Evolutionary conservation across 768 basidiomycete species (phyloP), one percentile per base, ranked within the genome.

Genomic region (Lepiota brunneoincarnata): DNA sequence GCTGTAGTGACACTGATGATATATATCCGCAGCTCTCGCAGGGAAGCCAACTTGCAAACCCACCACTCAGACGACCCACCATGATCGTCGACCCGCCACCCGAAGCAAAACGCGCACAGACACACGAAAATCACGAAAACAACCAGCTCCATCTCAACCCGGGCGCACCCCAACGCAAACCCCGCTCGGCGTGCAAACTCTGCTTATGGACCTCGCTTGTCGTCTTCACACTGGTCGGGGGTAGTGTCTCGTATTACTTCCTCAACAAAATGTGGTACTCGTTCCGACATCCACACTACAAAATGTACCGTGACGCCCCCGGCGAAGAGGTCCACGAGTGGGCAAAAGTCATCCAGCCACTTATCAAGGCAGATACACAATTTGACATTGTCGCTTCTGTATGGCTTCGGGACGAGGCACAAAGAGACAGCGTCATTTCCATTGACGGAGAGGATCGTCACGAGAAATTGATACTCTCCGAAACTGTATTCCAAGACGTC

Each of bases 401-500:
- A 0, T 60, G 62, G 62, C 44, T 56, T 18, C n/a, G 54, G 26
- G 58, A 58, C 36, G 14, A 24, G 34, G 15, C 2, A 15, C 28
- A 6, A 23, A 45, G 39, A 18, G 48, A 54, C 15, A 43, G 49
- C 24, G 42, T 43, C 10, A 15, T 38, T 11, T 11, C 4, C 6
- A 23, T 41, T 3, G 51, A 58, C 4, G 44, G 49, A 18, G 53
- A 41, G 26, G 53, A 55, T 9, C 44, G 20, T 12, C 20, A 20
- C 34, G 61, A 60, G 55, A 62, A 38, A 5, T 44, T 54, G 10
- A 57, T 67, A 3, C 72, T 61, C 36, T 67, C 69, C 0, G 69
- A 64, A 10, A 63, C 63, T 12, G 62, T 71, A 0, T 70, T 72
- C 41, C 58, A 54, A 3, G 65, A 63, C 12, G 49, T 73, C 1